Evolutionary conservation across 441 rosid species (phyloP), one percentile per base, ranked within the genome.

Genomic region (Eruca vesicaria): DNA sequence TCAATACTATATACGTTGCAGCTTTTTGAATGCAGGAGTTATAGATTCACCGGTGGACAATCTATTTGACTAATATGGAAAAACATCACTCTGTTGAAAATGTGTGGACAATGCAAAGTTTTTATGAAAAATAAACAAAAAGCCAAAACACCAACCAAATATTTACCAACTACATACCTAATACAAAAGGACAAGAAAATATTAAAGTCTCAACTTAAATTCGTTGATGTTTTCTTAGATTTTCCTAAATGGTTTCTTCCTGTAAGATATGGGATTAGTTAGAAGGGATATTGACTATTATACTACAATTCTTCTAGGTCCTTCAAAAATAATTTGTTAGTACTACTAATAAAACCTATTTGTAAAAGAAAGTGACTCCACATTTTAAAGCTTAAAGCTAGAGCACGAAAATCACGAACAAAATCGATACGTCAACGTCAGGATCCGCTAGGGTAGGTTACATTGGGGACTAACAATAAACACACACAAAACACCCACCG

Each of bases 401-500:
- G 15, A 57, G 66, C 71, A 70, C 4, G 68, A 50, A 77, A 29
- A 66, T 45, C 64, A 72, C 69, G 60, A 78, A 72, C 56, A 63
- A 68, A 73, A 31, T 50, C 18, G 74, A 68, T 61, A 68, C 55
- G 63, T 73, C 81, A 10, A 59, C 53, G 68, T 78, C 78, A 73
- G 43, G 28, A 68, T 73, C 20, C 75, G 74, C n/a, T 60, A 3
- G 63, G 63, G 71, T 73, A 73, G 78, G 71, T 78, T 41, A 73
- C 45, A 56, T 1, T 68, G 66, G 71, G 74, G 73, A 74, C 78
- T 73, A 45, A 9, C 29, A 41, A 78, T 62, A 73, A 23, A 23
- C 26, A 23, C 26, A 23, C 26, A 23, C 3, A 23, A 67, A 78
- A 66, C 68, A 78, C 68, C 62, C 81, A 78, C 81, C 81, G 81